Evolutionary conservation across 164 flowering plant species (phyloP).

Genomic region (Dillenia suffruticosa): DNA sequence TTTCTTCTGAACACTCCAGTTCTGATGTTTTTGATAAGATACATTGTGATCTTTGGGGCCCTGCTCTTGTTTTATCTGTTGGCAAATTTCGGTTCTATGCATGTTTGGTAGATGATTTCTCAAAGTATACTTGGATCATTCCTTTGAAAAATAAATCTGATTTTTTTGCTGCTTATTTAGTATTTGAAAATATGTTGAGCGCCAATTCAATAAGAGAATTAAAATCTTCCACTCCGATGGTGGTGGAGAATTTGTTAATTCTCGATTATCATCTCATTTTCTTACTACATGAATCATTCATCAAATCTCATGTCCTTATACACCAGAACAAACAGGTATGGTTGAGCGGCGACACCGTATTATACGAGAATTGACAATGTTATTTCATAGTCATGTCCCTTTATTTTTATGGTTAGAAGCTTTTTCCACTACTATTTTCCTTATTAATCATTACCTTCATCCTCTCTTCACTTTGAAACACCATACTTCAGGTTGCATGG

Average conservation of each 20-base stretch:
- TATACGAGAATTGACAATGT: too few relatives aligned
- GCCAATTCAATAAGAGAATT: conserved; percentile 7
- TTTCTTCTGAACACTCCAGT: neutral
- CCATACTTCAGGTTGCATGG: conserved; percentile 3
- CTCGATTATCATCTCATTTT: conserved; percentile 2
- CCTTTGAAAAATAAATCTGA: conserved; percentile 9
- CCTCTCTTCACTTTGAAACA: conserved; percentile 2
- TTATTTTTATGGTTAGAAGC: conserved; percentile 7
- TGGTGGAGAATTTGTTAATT: conserved; percentile 4
- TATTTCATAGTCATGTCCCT: neutral
- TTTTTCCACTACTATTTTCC: neutral
- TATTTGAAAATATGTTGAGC: conserved; percentile 1
- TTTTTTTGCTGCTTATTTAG: neutral
- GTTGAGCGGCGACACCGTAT: too few relatives aligned
- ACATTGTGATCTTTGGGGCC: conserved; percentile 15
- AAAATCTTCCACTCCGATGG: conserved; percentile 9
- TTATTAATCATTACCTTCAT: conserved; percentile 6
- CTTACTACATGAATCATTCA: neutral
- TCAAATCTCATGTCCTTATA: conserved; percentile 1
- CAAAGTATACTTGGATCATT: conserved; percentile 1
- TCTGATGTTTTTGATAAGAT: conserved; percentile 6
- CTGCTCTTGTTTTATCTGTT: conserved; percentile 1
- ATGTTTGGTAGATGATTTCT: conserved; percentile 1
- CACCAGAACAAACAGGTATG: conserved; percentile 4
- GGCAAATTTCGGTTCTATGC: conserved; percentile 5